phyloP scores from a whole-genome alignment of 768 basidiomycete species.

The Leucosporidium yakuticum region DNA sequence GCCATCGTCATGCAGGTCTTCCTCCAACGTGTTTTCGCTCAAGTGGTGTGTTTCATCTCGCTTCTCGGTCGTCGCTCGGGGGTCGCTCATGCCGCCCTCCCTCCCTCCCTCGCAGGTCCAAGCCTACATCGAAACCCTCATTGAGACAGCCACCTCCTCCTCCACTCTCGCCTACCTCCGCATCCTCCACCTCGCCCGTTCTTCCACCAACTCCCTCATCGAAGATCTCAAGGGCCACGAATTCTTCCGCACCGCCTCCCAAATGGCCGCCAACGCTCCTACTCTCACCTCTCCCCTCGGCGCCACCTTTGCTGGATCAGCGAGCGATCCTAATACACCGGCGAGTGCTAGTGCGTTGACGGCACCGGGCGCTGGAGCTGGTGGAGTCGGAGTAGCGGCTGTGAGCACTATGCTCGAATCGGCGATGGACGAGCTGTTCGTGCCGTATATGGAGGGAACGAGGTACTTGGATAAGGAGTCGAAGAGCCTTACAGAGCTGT shows the following conservation, averaged over 20 bases:
- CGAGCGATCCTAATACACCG: conserved; percentile 2
- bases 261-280: conserved; percentile 15
- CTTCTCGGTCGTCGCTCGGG: not conserved
- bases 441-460: conserved; percentile 84
- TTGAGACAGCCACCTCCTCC: conserved; percentile 64
- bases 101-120: conserved; percentile 64
- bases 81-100: not conserved
- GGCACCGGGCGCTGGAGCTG: conserved; percentile 3
- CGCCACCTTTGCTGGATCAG: conserved; percentile 5
- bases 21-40: conserved; percentile 92
- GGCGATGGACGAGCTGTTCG: conserved; percentile 91
- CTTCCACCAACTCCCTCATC: conserved; percentile 67
- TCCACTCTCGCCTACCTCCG: conserved; percentile 89
- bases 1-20: conserved; percentile 97
- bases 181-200: conserved; percentile 77
- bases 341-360: not conserved
- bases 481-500: conserved; percentile 71
- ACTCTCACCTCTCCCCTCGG: conserved; percentile 6
- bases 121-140: conserved; percentile 85
- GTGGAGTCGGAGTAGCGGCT: conserved; percentile 47
- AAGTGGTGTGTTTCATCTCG: conserved; percentile 42
- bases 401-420: conserved; percentile 65
- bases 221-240: conserved; percentile 91
- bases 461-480: conserved; percentile 89
- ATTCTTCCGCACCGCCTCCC: conserved; percentile 52